Percentiles rank a stretch among this genome's conserved stretches.
Evolutionary conservation across 768 basidiomycete genomes (phyloP).

Genomic region (Mycena floridula): DNA sequence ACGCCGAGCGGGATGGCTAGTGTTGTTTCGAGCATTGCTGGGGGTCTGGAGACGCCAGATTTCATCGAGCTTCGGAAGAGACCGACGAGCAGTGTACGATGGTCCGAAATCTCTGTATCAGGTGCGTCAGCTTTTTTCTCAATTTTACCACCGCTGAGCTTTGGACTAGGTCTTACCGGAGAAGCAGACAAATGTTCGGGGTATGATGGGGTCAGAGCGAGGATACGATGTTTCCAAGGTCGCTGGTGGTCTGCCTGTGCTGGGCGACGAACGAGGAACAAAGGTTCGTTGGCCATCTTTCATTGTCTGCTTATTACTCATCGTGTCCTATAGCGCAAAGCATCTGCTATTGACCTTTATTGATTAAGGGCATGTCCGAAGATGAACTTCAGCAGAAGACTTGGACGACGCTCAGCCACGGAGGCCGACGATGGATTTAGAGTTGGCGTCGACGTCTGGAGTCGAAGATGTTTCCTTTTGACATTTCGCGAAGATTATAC

Average conservation of each 20-base stretch:
- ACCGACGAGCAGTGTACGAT: slow-evolving; percentile 46
- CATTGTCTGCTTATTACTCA: no score
- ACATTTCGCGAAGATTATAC: no score
- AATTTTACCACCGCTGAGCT: no score
- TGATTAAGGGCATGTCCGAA: no score
- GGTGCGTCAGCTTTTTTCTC: slow-evolving; percentile 62
- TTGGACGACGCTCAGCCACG: no score
- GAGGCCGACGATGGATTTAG: no score
- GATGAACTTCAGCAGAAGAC: no score
- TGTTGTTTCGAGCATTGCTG: slow-evolving; percentile 94
- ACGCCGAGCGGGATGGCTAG: slow-evolving; percentile 96
- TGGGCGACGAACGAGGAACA: slow-evolving; percentile 87
- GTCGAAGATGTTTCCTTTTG: no score
- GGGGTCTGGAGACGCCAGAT: slow-evolving; percentile 96
- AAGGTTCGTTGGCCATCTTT: slow-evolving; percentile 86
- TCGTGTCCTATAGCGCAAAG: no score
- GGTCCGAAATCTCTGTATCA: no score
- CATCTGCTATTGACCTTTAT: no score
- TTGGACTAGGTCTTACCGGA: slow-evolving; percentile 96
- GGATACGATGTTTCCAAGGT: slow-evolving; percentile 87
- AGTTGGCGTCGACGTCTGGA: no score
- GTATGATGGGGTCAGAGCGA: slow-evolving; percentile 95
- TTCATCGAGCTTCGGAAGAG: slow-evolving; percentile 93
- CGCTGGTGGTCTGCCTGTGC: slow-evolving; percentile 66
- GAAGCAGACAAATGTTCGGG: slow-evolving; percentile 77